These are phyloP conservation scores for Dalechampia spathulata DNA, from an alignment of 441 rosid genomes.

Conservation along the genomic window DNA sequence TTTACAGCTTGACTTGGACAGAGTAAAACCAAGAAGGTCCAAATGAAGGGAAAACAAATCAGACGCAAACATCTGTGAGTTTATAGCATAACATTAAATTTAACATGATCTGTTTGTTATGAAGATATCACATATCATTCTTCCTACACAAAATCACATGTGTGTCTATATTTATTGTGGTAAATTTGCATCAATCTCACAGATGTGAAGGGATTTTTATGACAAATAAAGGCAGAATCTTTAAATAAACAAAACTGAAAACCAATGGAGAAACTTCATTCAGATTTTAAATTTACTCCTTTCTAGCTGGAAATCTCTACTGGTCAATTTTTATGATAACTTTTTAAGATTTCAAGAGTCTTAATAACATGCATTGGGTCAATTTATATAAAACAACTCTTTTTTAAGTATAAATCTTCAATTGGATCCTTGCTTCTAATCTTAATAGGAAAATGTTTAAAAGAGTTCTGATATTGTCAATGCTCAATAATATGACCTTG, in stretches of 20 bases:
- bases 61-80: background rate
- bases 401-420: no score
- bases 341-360: no score
- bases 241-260: background rate
- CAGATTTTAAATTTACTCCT: no score
- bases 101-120: background rate
- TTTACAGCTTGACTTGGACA: background rate
- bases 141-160: background rate
- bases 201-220: background rate
- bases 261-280: no score
- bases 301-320: no score
- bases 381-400: no score
- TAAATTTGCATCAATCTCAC: background rate
- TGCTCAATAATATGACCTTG: constrained; percentile 1
- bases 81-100: background rate
- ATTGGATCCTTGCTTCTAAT: background rate
- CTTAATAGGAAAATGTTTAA: background rate
- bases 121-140: no score
- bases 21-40: no score
- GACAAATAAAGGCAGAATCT: background rate
- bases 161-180: background rate
- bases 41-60: background rate
- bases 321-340: no score
- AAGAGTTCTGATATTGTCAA: background rate
- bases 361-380: no score